Evolutionary conservation across 345 rosid species (phyloP).

Genomic region (Stellera chamaejasme): DNA sequence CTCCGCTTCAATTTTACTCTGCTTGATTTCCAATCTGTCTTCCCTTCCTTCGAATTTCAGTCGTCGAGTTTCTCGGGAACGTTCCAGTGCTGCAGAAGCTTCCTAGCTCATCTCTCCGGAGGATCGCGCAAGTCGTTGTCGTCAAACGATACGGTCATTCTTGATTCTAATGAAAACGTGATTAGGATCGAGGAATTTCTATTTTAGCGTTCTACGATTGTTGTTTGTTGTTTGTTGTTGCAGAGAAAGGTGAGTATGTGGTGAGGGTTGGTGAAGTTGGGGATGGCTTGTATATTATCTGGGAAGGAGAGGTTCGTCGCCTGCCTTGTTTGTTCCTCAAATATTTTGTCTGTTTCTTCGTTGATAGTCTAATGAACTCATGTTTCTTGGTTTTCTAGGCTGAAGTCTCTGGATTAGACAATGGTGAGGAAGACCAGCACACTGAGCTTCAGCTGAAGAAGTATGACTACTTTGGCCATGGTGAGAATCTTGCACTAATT

Average conservation of each 20-base stretch:
- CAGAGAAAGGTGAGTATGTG: slow-evolving; percentile 70
- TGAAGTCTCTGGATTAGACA: slow-evolving; percentile 52
- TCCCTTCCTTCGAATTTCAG: slow-evolving; percentile 26
- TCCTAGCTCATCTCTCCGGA: slow-evolving; percentile 57
- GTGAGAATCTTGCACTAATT: slow-evolving; percentile 23
- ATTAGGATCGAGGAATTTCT: neutral
- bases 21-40: too few relatives aligned
- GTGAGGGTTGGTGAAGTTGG: slow-evolving; percentile 64
- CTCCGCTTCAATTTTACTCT: neutral
- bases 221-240: slow-evolving; percentile 11
- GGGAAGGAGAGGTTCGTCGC: slow-evolving; percentile 76
- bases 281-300: slow-evolving; percentile 78
- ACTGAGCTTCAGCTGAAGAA: slow-evolving; percentile 65
- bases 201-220: neutral
- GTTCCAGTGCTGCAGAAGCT: slow-evolving; percentile 72
- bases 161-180: neutral
- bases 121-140: slow-evolving; percentile 41
- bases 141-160: slow-evolving; percentile 48
- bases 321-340: neutral
- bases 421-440: slow-evolving; percentile 52
- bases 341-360: neutral
- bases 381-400: slow-evolving; percentile 38
- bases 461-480: slow-evolving; percentile 85
- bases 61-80: slow-evolving; percentile 58
- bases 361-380: neutral